Evolutionary conservation across 108 stramenopile species (phyloP), one percentile per base, ranked within the genome.

Genomic region (Pseudonitzschia multiseries): DNA sequence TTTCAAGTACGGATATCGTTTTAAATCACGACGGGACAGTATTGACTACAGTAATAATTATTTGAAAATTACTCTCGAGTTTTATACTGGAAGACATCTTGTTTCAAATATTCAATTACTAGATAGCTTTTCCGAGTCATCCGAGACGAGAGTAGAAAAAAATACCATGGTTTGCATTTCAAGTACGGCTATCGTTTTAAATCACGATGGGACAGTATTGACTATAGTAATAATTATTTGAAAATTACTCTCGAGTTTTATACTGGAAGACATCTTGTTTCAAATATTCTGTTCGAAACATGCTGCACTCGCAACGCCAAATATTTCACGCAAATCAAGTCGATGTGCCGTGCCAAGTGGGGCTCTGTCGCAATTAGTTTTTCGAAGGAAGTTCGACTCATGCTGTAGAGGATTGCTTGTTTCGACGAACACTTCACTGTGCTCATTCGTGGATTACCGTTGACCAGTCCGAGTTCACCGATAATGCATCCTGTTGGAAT

Each of bases 41-140:
- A n/a, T n/a, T n/a, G n/a, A n/a, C n/a, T n/a, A n/a, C n/a, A n/a
- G n/a, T 36, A 36, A 5, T 6, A 36, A 36, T 36, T 36, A 5
- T 36, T 36, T 36, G 36, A 36, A 2, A 36, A 6, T 5, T 5
- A 36, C 36, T 2, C 36, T 36, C 36, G 2, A 5, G 6, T 36
- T 36, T 68, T 46, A 89, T 22, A 86, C 78, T 33, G 87, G 87
- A 28, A 88, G 77, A 62, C 89, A 87, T 4, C 87, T 65, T 0
- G 87, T 92, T 66, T 92, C 85, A 65, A 87, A 87, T 24, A 87
- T 85, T 15, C 90, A n/a, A n/a, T n/a, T n/a, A n/a, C n/a, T n/a
- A n/a, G n/a, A n/a, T n/a, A n/a, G n/a, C n/a, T n/a, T n/a, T n/a
- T n/a, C n/a, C n/a, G n/a, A n/a, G n/a, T n/a, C n/a, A n/a, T n/a